Conservation (phyloP, 2,329 filamentous ascomycete genomes). For the Sarocladium kiliense region DNA sequence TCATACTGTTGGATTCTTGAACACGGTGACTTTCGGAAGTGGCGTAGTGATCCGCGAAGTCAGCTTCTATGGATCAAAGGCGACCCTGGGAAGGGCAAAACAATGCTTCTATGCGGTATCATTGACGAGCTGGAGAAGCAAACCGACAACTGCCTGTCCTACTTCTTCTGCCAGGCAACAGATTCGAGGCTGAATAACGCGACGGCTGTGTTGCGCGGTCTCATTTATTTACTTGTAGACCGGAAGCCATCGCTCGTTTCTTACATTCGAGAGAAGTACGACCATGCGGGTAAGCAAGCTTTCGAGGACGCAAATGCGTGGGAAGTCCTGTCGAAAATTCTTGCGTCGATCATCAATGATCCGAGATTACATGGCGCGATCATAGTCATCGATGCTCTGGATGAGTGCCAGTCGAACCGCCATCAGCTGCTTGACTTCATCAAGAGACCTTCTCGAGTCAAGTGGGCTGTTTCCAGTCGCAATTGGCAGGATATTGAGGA, state of each 20-base stretch:
- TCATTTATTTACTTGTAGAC: constrained; percentile 32
- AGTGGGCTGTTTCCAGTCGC: constrained; percentile 39
- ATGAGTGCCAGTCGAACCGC: constrained; percentile 34
- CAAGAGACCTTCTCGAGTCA: constrained; percentile 22
- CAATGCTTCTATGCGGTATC: constrained; percentile 32
- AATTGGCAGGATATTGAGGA: constrained; percentile 27
- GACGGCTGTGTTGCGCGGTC: constrained; percentile 32
- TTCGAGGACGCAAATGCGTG: constrained; percentile 36
- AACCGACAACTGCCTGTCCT: not conserved
- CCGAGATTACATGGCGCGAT: not conserved
- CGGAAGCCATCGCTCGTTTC: not conserved
- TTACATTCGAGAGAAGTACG: constrained; percentile 20
- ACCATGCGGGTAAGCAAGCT: constrained; percentile 23
- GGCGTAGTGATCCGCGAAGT: constrained; percentile 8
- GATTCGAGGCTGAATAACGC: constrained; percentile 31
- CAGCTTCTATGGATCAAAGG: constrained; percentile 33
- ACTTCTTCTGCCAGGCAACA: constrained; percentile 38
- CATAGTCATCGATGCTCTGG: constrained; percentile 41
- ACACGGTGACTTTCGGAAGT: constrained; percentile 18
- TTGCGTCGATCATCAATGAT: constrained; percentile 17
- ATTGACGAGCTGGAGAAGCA: constrained; percentile 17
- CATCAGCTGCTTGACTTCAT: constrained; percentile 30
- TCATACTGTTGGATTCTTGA: constrained; percentile 29
- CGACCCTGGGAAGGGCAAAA: too few species aligned
- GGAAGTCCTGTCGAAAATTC: constrained; percentile 28